Evolutionary conservation across 1,284 basidiomycete species (phyloP).

Genomic region (Anthracocystis walkeri): DNA sequence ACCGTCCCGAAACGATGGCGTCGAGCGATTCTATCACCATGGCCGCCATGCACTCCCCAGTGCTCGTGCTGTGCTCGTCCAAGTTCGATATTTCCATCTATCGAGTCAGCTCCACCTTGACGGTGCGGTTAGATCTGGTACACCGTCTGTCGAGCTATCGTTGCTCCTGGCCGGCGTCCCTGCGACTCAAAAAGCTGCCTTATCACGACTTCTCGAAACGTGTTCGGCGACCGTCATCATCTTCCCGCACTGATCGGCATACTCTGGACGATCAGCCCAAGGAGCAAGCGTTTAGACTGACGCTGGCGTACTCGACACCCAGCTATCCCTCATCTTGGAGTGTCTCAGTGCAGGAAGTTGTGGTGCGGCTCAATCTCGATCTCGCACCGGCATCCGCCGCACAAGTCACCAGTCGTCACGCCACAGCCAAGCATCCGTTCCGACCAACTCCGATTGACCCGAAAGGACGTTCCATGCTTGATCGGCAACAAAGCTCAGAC

Average conservation of each 20-base stretch:
- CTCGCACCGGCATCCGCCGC: not conserved
- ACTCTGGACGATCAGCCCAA: not conserved
- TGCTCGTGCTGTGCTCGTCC: conserved; percentile 64
- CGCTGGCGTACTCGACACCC: conserved; percentile 64
- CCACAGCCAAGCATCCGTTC: conserved; percentile 29
- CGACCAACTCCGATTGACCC: conserved; percentile 35
- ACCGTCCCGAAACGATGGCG: not conserved
- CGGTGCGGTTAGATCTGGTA: conserved; percentile 6
- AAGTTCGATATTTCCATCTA: conserved; percentile 59
- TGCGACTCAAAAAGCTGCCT: conserved; percentile 54
- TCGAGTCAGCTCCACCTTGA: conserved; percentile 9
- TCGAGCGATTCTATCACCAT: conserved; percentile 20
- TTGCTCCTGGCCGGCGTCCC: conserved; percentile 48
- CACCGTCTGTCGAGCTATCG: conserved; percentile 40
- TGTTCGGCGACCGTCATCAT: conserved; percentile 5
- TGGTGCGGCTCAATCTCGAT: conserved; percentile 31
- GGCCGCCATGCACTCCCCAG: conserved; percentile 53
- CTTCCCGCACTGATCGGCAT: not conserved
- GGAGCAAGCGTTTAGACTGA: conserved; percentile 46
- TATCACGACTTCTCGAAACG: conserved; percentile 37
- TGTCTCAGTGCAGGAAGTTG: conserved; percentile 64
- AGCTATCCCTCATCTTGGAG: conserved; percentile 63
- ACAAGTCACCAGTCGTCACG: conserved; percentile 45
- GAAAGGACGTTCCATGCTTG: conserved; percentile 33
- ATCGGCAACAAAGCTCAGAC: not conserved